phyloP scores from a whole-genome alignment of 257 asterid species.

The Dorcoceras hygrometricum region DNA sequence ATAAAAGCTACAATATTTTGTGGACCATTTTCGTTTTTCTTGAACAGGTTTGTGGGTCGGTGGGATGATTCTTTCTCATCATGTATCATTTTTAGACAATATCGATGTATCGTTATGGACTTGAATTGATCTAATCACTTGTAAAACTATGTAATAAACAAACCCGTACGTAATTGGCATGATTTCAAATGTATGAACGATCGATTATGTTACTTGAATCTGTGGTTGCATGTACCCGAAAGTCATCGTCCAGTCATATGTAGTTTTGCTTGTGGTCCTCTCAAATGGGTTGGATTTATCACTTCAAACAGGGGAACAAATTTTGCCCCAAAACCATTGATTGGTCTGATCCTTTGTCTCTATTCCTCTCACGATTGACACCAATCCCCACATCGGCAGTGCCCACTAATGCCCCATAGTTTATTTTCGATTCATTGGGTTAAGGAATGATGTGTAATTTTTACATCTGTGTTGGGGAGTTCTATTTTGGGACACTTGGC shows the following conservation, averaged over 20 bases:
- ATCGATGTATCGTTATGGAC: too few species aligned
- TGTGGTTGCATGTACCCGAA: background rate
- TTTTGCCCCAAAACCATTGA: slow-evolving; percentile 26
- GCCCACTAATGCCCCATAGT: background rate
- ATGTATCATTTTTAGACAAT: too few species aligned
- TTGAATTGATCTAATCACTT: too few species aligned
- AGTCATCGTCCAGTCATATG: slow-evolving; percentile 4
- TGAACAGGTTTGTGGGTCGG: background rate
- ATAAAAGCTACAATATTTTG: slow-evolving; percentile 27
- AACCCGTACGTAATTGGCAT: too few species aligned
- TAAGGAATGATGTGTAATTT: too few species aligned
- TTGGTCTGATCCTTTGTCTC: slow-evolving; percentile 31
- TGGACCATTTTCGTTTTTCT: slow-evolving; percentile 24
- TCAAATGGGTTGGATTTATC: slow-evolving; percentile 28
- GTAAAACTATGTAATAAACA: too few species aligned
- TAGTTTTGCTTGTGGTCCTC: slow-evolving; percentile 46
- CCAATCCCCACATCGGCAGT: background rate
- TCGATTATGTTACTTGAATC: too few species aligned
- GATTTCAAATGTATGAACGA: too few species aligned
- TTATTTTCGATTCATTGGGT: background rate
- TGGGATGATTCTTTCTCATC: background rate
- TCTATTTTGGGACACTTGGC: too few species aligned
- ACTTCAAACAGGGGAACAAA: slow-evolving; percentile 30
- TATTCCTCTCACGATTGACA: slow-evolving; percentile 7
- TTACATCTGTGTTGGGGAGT: too few species aligned